Percentiles rank a stretch among this genome's conserved stretches.
Evolutionary conservation across 2,329 filamentous ascomycete species (phyloP).

Genomic region (Madurella fahalii): DNA sequence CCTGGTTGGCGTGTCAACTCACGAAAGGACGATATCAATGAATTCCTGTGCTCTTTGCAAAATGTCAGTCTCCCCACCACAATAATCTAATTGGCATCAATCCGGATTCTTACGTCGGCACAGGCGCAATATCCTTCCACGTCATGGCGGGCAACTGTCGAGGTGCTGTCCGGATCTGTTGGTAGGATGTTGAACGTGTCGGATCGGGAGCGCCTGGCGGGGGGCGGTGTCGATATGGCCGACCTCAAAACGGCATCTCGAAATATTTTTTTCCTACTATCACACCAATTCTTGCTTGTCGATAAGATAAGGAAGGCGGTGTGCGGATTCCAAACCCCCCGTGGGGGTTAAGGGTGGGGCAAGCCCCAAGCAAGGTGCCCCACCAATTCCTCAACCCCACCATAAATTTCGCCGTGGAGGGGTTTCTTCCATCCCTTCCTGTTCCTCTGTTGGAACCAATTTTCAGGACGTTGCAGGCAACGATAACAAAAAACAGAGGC

Average conservation of each 20-base stretch:
- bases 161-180: conserved; percentile 14
- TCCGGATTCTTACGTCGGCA: conserved; percentile 26
- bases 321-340: background rate
- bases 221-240: conserved; percentile 24
- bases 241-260: conserved; percentile 12
- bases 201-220: conserved; percentile 10
- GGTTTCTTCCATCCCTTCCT: background rate
- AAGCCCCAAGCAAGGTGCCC: background rate
- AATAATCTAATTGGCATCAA: background rate
- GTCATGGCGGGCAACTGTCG: conserved; percentile 25
- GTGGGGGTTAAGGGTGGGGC: background rate
- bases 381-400: background rate
- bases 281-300: conserved; percentile 14
- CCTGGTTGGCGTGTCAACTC: conserved; percentile 9
- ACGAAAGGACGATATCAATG: conserved; percentile 81
- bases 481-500: too few species aligned
- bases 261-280: conserved; percentile 26
- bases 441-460: too few species aligned
- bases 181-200: conserved; percentile 8
- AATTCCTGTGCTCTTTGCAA: conserved; percentile 72
- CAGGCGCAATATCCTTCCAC: conserved; percentile 30
- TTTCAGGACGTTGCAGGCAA: too few species aligned
- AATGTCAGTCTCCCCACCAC: conserved; percentile 7
- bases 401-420: conserved; percentile 18
- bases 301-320: conserved; percentile 27